Percentiles rank a stretch among this genome's conserved stretches.
Conservation (phyloP, 768 basidiomycete species). For the Tricholoma bakamatsutake region DNA sequence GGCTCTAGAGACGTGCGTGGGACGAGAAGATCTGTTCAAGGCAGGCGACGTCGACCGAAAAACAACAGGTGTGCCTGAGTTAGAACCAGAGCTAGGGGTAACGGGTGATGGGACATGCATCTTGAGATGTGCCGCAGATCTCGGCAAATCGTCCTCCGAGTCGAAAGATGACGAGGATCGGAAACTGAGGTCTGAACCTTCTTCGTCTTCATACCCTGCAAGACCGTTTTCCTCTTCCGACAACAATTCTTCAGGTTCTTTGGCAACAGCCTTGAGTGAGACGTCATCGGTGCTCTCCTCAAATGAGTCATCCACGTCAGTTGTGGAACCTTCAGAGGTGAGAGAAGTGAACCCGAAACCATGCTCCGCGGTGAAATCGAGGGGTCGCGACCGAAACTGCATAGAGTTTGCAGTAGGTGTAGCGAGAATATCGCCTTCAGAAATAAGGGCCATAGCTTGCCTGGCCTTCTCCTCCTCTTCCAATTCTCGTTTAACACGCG, state of each 20-base stretch:
- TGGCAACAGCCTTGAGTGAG: constrained; percentile 50
- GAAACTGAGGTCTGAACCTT: constrained; percentile 47
- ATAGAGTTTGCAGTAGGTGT: constrained; percentile 42
- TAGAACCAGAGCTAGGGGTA: constrained; percentile 14
- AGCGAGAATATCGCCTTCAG: constrained; percentile 29
- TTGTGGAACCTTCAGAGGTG: constrained; percentile 59
- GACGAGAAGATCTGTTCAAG: constrained; percentile 19
- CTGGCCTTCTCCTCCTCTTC: constrained; percentile 20
- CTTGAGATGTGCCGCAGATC: constrained; percentile 23
- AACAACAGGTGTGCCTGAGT: constrained; percentile 15
- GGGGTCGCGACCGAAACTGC: constrained; percentile 18
- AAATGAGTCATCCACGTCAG: constrained; percentile 57
- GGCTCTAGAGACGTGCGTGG: constrained; percentile 25
- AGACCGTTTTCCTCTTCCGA: constrained; percentile 54
- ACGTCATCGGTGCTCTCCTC: constrained; percentile 40
- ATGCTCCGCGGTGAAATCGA: constrained; percentile 28
- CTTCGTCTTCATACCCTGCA: constrained; percentile 67
- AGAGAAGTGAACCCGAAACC: constrained; percentile 53
- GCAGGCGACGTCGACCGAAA: constrained; percentile 14
- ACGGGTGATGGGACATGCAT: constrained; percentile 14
- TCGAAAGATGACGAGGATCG: constrained; percentile 48
- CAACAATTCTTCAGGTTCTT: constrained; percentile 40
- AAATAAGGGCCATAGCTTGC: constrained; percentile 5
- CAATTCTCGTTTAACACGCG: constrained; percentile 26
- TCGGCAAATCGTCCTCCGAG: constrained; percentile 44